phyloP scores from a whole-genome alignment of 106 monocot species.

The Dendrobium nobile region DNA sequence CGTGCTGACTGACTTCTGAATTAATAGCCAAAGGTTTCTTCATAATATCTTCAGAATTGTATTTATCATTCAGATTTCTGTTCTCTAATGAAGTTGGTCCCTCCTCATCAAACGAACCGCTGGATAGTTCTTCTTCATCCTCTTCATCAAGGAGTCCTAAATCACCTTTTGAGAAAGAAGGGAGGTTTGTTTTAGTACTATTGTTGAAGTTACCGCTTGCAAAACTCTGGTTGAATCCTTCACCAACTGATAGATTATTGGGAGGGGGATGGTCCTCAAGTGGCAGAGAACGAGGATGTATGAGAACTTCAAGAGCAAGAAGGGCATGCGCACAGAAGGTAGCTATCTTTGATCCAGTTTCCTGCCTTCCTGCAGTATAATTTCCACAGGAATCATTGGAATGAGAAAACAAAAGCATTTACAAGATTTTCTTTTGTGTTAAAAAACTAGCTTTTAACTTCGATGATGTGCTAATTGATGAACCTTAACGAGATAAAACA shows the following conservation, averaged over 20 bases:
- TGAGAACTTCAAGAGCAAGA: conserved; percentile 74
- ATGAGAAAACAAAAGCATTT: neutral
- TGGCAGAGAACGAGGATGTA: conserved; percentile 74
- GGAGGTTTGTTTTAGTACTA: conserved; percentile 6
- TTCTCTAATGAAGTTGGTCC: conserved; percentile 2
- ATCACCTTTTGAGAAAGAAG: conserved; percentile 10
- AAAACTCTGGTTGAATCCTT: neutral
- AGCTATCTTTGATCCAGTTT: conserved; percentile 63
- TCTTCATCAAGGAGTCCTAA: conserved; percentile 10
- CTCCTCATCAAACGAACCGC: conserved; percentile 13
- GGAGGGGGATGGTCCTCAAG: conserved; percentile 20
- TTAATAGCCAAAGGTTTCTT: conserved; percentile 7
- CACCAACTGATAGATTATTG: conserved; percentile 16
- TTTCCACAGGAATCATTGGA: neutral
- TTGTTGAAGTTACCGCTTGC: neutral
- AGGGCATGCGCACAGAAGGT: conserved; percentile 67
- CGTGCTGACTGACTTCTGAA: neutral
- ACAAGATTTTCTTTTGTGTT: neutral
- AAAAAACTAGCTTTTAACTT: neutral
- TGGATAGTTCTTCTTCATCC: conserved; percentile 22
- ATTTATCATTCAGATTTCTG: neutral
- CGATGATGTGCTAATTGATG: neutral
- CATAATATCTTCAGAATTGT: neutral
- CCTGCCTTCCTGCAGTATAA: conserved; percentile 49
- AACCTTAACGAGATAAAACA: neutral